Base-by-base conservation (phyloP, 805 yeast species). In the Myxozyma melibiosi region DNA sequence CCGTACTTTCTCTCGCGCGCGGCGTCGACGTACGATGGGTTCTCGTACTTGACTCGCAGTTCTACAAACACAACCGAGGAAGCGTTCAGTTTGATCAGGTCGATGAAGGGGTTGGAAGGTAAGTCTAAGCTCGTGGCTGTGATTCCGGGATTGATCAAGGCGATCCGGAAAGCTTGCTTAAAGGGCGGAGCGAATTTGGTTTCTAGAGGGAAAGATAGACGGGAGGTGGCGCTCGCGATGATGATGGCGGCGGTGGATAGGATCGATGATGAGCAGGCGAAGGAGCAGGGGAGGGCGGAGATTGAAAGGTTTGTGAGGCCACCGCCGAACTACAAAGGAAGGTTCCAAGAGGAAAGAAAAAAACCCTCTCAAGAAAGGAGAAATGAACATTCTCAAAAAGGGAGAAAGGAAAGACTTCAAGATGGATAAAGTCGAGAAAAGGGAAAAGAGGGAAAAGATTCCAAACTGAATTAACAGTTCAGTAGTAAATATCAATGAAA, bases 1-100 rank as follows among this genome's bases (percentile, higher is more conserved):
- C 60, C 60, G 16, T 56, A 56, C 27, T 31, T 51, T 14, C 25
- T 51, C 24, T 43, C 60, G 27, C 9, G 40, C n/a, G 20, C 2
- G 16, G 30, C 22, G 27, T 16, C 22, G 20, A 13, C 55, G 9
- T 27, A 30, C 13, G 13, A 9, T 11, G 38, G 49, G 8, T 33
- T 46, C 8, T 27, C 20, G 14, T 35, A 42, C 20, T 38, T 56
- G n/a, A 35, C 51, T 9, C 39, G 28, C n/a, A 38, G 45, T 18
- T 20, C 3, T 6, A 41, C 30, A 8, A 14, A 13, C 27, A 56
- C 60, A 5, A 20, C 45, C 33, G 60, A 56, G n/a, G 60, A 56
- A 30, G 49, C 41, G 5, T 46, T 37, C 34, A 51, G 56, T 38
- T 16, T 56, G 18, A 20, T 40, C 13, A 28, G 37, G n/a, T 20